Base-by-base conservation (phyloP, 2,329 filamentous ascomycete species). In the Talaromyces sp. region DNA sequence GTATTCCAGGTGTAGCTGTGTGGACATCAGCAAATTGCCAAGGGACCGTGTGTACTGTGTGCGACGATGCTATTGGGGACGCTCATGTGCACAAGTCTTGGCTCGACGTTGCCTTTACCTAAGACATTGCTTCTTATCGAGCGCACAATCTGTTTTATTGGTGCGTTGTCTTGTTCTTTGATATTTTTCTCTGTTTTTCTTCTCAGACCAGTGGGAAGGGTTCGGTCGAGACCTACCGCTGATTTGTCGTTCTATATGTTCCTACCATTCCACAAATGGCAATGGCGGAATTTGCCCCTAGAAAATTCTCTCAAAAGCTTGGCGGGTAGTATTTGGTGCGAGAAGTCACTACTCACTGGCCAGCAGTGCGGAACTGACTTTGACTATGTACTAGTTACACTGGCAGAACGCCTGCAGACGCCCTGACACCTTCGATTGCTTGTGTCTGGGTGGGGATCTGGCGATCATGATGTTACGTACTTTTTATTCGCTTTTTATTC, bases 41-140 rank as follows among this genome's bases (percentile, higher is more conserved):
- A 54, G 50, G 37, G 35, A 28, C 33, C 28, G 18, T 25, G 35
- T 12, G 12, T 28, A 6, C 4, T 40, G 18, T 11, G 28, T 2
- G 18, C 16, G 35, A 14, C 35, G 25, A 31, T 40, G 21, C 40
- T 18, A 42, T 57, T 39, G 54, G 37, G 35, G 37, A 28, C 35
- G 23, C 28, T 21, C 21, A 25, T 42, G n/a, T 18, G 40, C 40
- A 2, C 6, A 16, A 14, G 54, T 42, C 35, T 42, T 42, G 54
- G 54, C 37, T 31, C 23, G 11, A 8, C 14, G 18, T 25, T 42
- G 35, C 11, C 28, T 57, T 57, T 57, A 57, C 54, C 54, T 57
- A 57, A 57, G 14, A 57, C 5, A n/a, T 28, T 56, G 35, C 35
- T 42, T 42, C 54, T 57, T 57, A 57, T 57, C 35, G 7, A 40